Evolutionary conservation across 176 grass and related monocot genomes (phyloP).

Genomic region (Rhipidocladum racemiflorum): DNA sequence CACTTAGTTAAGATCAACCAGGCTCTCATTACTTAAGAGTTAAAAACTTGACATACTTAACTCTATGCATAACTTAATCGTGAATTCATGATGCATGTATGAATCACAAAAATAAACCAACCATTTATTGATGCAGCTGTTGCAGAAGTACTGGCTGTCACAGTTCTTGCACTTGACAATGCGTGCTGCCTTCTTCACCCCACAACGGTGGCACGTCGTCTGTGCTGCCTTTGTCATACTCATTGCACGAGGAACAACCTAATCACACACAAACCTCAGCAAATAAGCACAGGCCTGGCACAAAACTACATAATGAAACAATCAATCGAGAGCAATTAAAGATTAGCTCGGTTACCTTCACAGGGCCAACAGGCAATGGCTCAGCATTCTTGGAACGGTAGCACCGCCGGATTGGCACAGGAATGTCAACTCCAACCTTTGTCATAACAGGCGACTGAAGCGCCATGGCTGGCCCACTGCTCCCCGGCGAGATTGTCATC

Average conservation of each 20-base stretch:
- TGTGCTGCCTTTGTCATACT: constrained; percentile 39
- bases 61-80: neutral
- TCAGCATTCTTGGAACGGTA: constrained; percentile 95
- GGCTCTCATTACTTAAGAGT: neutral
- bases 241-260: constrained; percentile 68
- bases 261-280: constrained; percentile 6
- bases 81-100: neutral
- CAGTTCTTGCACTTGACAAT: constrained; percentile 70
- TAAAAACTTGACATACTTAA: neutral
- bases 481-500: constrained; percentile 84
- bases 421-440: constrained; percentile 78
- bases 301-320: constrained; percentile 26
- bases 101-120: constrained; percentile 20
- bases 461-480: constrained; percentile 22
- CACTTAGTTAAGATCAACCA: neutral
- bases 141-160: constrained; percentile 67
- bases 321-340: constrained; percentile 13
- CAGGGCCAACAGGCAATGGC: constrained; percentile 65
- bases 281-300: constrained; percentile 7
- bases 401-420: constrained; percentile 38
- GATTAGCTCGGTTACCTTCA: constrained; percentile 61
- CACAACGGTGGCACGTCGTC: constrained; percentile 70
- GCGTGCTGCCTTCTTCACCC: constrained; percentile 45
- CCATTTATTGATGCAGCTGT: constrained; percentile 83
- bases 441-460: constrained; percentile 15